phyloP scores from a whole-genome alignment of 129 eudicot species.

The Artemisia tridentata region DNA sequence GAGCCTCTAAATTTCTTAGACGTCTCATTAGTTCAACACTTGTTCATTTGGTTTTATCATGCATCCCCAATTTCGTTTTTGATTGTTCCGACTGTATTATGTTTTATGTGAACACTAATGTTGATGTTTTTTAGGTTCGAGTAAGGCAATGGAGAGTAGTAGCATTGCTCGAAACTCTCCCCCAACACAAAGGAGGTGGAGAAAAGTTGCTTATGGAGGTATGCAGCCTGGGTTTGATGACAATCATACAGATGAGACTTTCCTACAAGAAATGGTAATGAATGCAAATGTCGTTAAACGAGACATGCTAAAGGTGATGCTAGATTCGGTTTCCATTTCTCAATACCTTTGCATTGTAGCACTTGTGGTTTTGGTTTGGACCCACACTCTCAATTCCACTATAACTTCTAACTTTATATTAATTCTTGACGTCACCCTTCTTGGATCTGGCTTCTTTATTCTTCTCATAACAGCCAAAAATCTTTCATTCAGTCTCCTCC shows the following conservation, averaged over 20 bases:
- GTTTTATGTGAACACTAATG: background rate
- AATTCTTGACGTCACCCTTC: constrained; percentile 65
- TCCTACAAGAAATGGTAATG: constrained; percentile 95
- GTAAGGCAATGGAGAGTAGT: background rate
- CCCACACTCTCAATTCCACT: constrained; percentile 62
- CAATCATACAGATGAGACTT: constrained; percentile 84
- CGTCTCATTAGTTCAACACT: no score
- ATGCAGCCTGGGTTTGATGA: constrained; percentile 94
- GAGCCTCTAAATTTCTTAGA: no score
- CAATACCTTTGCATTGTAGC: constrained; percentile 86
- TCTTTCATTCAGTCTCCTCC: constrained; percentile 54
- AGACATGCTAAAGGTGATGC: constrained; percentile 69
- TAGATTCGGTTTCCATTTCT: constrained; percentile 80
- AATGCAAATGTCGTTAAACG: constrained; percentile 91
- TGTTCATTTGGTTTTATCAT: no score
- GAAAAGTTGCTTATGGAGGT: constrained; percentile 96
- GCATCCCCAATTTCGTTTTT: no score
- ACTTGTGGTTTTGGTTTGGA: constrained; percentile 87
- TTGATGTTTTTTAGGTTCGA: background rate
- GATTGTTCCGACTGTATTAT: no score
- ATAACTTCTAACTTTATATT: constrained; percentile 52
- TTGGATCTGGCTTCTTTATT: constrained; percentile 62
- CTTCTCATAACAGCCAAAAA: constrained; percentile 64
- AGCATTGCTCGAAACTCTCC: background rate
- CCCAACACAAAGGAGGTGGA: constrained; percentile 58